These are phyloP conservation scores for Gymnopus androsaceus DNA, from an alignment of 1,284 basidiomycete species.

Conservation along the genomic window DNA sequence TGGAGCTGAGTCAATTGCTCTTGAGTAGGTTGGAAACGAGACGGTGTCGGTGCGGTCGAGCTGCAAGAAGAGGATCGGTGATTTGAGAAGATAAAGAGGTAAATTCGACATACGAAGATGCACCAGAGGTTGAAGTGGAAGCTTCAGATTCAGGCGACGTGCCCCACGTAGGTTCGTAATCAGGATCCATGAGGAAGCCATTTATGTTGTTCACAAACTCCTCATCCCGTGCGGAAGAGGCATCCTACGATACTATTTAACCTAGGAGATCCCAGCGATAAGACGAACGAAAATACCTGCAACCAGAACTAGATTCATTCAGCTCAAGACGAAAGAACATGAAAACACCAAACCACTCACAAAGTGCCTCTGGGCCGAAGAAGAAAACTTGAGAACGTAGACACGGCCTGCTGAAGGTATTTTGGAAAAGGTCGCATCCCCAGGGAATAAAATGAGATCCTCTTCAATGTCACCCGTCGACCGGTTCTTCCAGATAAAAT, in stretches of 20 bases:
- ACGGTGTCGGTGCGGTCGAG: conserved; percentile 14
- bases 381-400: conserved; percentile 80
- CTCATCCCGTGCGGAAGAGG: conserved; percentile 63
- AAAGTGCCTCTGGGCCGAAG: conserved; percentile 79
- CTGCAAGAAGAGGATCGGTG: conserved; percentile 3
- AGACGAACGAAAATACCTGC: conserved; percentile 1
- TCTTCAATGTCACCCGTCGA: conserved; percentile 60
- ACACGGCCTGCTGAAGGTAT: conserved; percentile 68
- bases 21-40: conserved; percentile 41
- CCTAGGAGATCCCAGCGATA: too few species aligned
- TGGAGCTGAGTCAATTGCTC: conserved; percentile 60
- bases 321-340: neutral
- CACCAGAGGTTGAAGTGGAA: conserved; percentile 44
- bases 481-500: conserved; percentile 78
- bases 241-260: conserved; percentile 61
- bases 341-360: conserved; percentile 47
- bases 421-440: conserved; percentile 75
- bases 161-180: conserved; percentile 61
- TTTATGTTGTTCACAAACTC: conserved; percentile 75
- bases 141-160: conserved; percentile 22
- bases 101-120: conserved; percentile 18
- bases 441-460: conserved; percentile 79
- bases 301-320: conserved; percentile 70
- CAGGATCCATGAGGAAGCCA: conserved; percentile 64
- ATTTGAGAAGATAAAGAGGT: neutral